Evolutionary conservation across 768 basidiomycete species (phyloP).

Genomic region (Podaxis carcinomalis): DNA sequence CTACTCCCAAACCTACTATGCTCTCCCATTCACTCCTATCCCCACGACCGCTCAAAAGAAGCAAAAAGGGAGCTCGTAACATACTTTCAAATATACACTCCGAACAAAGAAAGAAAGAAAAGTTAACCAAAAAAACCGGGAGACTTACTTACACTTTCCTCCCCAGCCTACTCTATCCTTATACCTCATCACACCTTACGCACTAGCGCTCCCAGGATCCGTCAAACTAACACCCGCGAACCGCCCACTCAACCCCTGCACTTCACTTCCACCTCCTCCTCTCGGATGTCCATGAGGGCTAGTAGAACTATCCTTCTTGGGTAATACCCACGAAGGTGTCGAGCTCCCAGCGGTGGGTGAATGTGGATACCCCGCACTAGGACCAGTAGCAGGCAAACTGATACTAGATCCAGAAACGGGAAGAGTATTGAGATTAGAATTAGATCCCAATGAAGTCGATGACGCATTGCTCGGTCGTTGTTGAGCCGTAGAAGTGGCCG

Average conservation of each 20-base stretch:
- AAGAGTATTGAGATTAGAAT: neutral
- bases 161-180: neutral
- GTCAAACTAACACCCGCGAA: conserved; percentile 7
- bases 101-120: no score
- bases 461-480: conserved; percentile 14
- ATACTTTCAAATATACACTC: no score
- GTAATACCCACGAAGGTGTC: conserved; percentile 42
- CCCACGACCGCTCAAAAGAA: no score
- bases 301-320: conserved; percentile 28
- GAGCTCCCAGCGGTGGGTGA: conserved; percentile 12
- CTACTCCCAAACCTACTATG: no score
- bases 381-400: conserved; percentile 1
- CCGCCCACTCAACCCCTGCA: conserved; percentile 1
- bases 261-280: neutral
- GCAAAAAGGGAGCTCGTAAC: no score
- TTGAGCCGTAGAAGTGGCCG: neutral
- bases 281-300: neutral
- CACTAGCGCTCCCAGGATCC: conserved; percentile 6
- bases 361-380: conserved; percentile 11
- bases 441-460: conserved; percentile 2
- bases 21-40: no score
- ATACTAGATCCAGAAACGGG: neutral
- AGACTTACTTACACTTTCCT: neutral
- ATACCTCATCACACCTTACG: neutral
- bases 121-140: no score